These are phyloP conservation scores for Xylaria sp. DNA, from an alignment of 2,329 filamentous ascomycete species.

Conservation along the genomic window DNA sequence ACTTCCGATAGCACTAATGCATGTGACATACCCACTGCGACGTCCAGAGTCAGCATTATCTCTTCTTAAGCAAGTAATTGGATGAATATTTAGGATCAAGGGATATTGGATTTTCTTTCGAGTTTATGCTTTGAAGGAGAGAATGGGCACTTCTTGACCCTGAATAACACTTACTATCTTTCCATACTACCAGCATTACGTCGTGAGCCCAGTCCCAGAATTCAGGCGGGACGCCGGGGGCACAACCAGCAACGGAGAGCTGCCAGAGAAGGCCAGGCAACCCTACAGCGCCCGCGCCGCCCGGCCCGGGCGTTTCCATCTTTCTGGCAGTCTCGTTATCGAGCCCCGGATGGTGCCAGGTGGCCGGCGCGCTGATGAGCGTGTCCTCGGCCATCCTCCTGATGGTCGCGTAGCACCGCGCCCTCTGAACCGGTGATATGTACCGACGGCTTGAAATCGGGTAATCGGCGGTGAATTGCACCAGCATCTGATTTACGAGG, in stretches of 20 bases:
- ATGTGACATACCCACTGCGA: constrained; percentile 51
- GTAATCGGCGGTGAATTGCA: constrained; percentile 43
- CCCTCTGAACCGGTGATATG: constrained; percentile 36
- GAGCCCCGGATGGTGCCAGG: constrained; percentile 55
- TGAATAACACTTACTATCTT: constrained; percentile 34
- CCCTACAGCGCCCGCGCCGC: constrained; percentile 51
- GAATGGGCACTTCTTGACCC: background rate
- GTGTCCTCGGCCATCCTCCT: constrained; percentile 46
- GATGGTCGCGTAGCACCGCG: constrained; percentile 40
- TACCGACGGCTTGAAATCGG: constrained; percentile 42
- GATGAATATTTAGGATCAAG: background rate
- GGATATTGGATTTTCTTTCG: background rate
- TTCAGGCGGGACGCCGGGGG: constrained; percentile 46
- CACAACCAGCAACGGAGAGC: constrained; percentile 50
- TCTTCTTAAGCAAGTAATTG: background rate
- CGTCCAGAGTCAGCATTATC: background rate
- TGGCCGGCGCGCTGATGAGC: constrained; percentile 50
- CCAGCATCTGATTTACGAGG: constrained; percentile 53
- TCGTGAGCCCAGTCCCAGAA: constrained; percentile 50
- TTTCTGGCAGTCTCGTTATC: constrained; percentile 40
- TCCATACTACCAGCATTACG: constrained; percentile 52
- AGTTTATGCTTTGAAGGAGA: background rate
- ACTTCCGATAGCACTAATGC: constrained; percentile 48
- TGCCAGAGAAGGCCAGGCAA: constrained; percentile 54
- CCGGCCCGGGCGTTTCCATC: constrained; percentile 42